Percentiles rank a stretch among this genome's conserved stretches.
phyloP scores from a whole-genome alignment of 2,329 filamentous ascomycete species.

The Cercospora janseana region DNA sequence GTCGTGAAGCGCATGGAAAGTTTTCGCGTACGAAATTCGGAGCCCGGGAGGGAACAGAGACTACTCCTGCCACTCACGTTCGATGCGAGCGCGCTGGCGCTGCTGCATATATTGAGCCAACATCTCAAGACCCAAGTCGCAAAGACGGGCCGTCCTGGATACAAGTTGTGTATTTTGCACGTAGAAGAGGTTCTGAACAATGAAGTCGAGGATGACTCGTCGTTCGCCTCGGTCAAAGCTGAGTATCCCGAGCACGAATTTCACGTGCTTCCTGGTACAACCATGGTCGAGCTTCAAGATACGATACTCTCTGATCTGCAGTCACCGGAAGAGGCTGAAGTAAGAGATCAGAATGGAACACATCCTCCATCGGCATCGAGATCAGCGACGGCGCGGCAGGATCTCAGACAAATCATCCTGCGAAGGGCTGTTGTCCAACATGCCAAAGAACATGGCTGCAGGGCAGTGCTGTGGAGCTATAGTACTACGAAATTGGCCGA shows the following conservation, averaged over 20 bases:
- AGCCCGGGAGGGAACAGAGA: constrained; percentile 47
- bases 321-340: background rate
- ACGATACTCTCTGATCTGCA: constrained; percentile 9
- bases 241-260: constrained; percentile 62
- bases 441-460: constrained; percentile 60
- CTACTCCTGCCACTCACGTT: constrained; percentile 80
- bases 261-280: constrained; percentile 17
- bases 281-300: constrained; percentile 18
- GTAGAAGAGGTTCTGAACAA: constrained; percentile 41
- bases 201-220: constrained; percentile 1
- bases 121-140: constrained; percentile 65
- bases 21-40: constrained; percentile 54
- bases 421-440: constrained; percentile 68
- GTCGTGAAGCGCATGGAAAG: constrained; percentile 72
- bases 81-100: constrained; percentile 73
- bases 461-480: constrained; percentile 76
- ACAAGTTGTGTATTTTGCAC: constrained; percentile 60
- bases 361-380: constrained; percentile 15
- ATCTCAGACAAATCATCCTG: constrained; percentile 69
- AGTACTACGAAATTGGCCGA: constrained; percentile 86
- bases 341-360: background rate
- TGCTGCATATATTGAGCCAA: constrained; percentile 72
- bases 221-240: constrained; percentile 48
- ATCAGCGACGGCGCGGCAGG: constrained; percentile 69
- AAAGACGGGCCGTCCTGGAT: constrained; percentile 64